Percentiles rank a stretch among this genome's conserved stretches.
Evolutionary conservation across 768 basidiomycete genomes (phyloP).

Genomic region (Collybia nuda): DNA sequence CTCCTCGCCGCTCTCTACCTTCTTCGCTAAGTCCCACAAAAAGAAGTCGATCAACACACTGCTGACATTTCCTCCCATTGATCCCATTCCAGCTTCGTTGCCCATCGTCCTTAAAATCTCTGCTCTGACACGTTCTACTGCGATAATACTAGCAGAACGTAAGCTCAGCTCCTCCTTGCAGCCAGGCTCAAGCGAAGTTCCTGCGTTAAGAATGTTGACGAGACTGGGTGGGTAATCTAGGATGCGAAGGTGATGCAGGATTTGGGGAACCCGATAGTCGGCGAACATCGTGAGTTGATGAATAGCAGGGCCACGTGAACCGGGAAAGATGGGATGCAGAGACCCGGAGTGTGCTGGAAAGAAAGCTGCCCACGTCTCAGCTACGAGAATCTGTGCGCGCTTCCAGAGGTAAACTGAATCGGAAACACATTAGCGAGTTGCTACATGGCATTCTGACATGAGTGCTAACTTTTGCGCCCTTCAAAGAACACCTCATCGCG

Average conservation of each 20-base stretch:
- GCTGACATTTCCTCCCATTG: slow-evolving; percentile 40
- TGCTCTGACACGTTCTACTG: slow-evolving; percentile 71
- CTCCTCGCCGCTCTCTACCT: slow-evolving; percentile 62
- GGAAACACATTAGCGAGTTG: neutral
- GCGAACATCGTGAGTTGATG: slow-evolving; percentile 89
- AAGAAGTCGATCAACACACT: slow-evolving; percentile 91
- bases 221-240: slow-evolving; percentile 69
- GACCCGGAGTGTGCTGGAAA: slow-evolving; percentile 50
- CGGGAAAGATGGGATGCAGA: slow-evolving; percentile 75
- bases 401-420: slow-evolving; percentile 80
- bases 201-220: slow-evolving; percentile 44
- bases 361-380: slow-evolving; percentile 92
- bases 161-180: slow-evolving; percentile 74
- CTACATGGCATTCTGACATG: neutral
- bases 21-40: slow-evolving; percentile 85
- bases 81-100: slow-evolving; percentile 21
- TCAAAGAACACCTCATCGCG: slow-evolving; percentile 64
- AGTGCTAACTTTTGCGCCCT: slow-evolving; percentile 53
- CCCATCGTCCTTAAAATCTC: slow-evolving; percentile 47
- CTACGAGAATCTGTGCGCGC: slow-evolving; percentile 87
- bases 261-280: slow-evolving; percentile 90
- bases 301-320: slow-evolving; percentile 54
- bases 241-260: slow-evolving; percentile 80
- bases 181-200: slow-evolving; percentile 49
- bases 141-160: slow-evolving; percentile 76